Evolutionary conservation across 164 flowering plant species (phyloP).

Genomic region (Tetrastigma voinierianum): DNA sequence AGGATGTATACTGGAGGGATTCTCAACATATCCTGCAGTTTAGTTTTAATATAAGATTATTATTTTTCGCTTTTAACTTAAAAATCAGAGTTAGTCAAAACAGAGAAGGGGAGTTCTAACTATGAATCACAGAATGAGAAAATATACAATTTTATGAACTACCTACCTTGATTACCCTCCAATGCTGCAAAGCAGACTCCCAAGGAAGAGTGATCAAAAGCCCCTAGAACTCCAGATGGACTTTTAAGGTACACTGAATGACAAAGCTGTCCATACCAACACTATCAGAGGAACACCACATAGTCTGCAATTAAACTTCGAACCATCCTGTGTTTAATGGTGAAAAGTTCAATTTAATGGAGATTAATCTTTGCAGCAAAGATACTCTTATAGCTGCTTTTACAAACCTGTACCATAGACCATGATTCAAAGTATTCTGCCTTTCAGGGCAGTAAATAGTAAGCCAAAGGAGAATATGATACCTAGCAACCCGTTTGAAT

Average conservation of each 20-base stretch:
- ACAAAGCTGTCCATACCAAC: conserved; percentile 23
- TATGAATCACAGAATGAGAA: too few species aligned
- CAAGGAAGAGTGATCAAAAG: conserved; percentile 26
- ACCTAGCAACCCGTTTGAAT: conserved; percentile 49
- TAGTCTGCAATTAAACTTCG: conserved; percentile 30
- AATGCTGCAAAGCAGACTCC: conserved; percentile 35
- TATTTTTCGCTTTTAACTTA: too few species aligned
- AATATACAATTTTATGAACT: too few species aligned
- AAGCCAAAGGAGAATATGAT: conserved; percentile 49
- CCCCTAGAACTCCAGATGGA: conserved; percentile 30
- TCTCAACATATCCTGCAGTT: conserved; percentile 7
- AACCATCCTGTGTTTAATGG: conserved; percentile 20
- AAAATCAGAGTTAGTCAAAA: too few species aligned
- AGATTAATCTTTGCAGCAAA: neutral
- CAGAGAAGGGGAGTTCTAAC: too few species aligned
- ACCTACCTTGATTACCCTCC: conserved; percentile 42
- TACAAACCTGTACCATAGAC: conserved; percentile 58
- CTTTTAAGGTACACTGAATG: conserved; percentile 16
- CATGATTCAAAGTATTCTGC: conserved; percentile 59
- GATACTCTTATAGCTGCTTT: neutral
- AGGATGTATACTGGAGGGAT: conserved; percentile 1
- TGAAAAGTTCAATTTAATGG: neutral
- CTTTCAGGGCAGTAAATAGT: conserved; percentile 47
- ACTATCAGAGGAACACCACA: conserved; percentile 35
- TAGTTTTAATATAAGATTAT: too few species aligned